Evolutionary conservation across 1,284 basidiomycete species (phyloP), one percentile per base, ranked within the genome.

Genomic region (Dichomitus squalens): DNA sequence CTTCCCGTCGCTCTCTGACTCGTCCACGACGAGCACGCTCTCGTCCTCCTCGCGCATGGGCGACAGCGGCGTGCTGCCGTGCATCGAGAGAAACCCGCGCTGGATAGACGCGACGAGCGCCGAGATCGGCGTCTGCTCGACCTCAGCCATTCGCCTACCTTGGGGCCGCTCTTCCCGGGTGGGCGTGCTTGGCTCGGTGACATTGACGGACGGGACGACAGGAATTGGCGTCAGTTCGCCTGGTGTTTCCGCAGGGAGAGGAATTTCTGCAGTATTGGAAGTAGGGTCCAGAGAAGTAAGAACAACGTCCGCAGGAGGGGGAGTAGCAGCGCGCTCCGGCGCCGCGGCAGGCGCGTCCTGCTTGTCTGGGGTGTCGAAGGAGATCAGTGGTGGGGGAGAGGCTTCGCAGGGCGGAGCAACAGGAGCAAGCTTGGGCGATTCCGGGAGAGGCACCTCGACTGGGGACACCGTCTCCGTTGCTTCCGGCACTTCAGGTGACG

Each of bases 71-170:
- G 50, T 50, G 12, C 52, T 49, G 8, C 49, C 36, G 29, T 65
- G 64, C 7, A 85, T 85, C 63, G 82, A 81, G 29, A 86, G 69
- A 70, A 90, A 91, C 14, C 87, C 88, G 23, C 76, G 80, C 64
- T 90, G 80, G 57, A 90, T 91, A 3, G 85, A 86, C 33, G 79
- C 78, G 36, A 91, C 75, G 36, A 90, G 76, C 7, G 81, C 76
- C 2, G 88, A 88, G 52, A 90, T 90, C 1, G 88, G 88, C 27
- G 88, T 90, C 61, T 80, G 70, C 48, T 64, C 64, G 31, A 68
- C 59, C 34, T 44, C 53, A 12, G 27, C 23, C 14, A 8, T 23
- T 29, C 18, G 29, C 16, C 44, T 58, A 75, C 16, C 60, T 7
- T 40, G 54, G 48, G 52, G 58, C 35, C 35, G 51, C 12, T 50